Evolutionary conservation across 2,329 filamentous ascomycete species (phyloP).

Genomic region (Pestalotiopsis sp.): DNA sequence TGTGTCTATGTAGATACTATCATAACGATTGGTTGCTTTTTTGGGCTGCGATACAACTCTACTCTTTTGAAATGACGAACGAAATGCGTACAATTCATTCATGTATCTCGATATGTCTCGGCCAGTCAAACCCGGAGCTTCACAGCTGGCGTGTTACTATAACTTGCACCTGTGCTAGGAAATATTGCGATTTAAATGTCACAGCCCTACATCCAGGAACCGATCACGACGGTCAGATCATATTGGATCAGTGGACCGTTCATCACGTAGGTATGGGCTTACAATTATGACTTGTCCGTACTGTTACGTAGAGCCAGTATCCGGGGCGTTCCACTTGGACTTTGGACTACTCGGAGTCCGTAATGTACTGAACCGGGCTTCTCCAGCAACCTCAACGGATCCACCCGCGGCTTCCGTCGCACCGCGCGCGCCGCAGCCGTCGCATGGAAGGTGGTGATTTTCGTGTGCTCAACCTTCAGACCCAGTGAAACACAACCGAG

Average conservation of each 20-base stretch:
- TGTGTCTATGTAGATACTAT: constrained; percentile 5
- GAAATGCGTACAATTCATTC: neutral
- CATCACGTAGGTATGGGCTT: neutral
- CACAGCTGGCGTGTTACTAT: neutral
- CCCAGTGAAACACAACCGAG: neutral
- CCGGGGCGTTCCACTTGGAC: neutral
- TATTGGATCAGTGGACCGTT: neutral
- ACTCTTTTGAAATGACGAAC: neutral
- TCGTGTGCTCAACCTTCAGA: neutral
- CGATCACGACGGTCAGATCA: neutral
- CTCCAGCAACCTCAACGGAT: neutral
- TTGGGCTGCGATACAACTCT: neutral
- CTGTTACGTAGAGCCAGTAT: neutral
- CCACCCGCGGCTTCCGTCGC: neutral
- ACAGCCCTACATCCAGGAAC: neutral
- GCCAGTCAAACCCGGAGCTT: neutral
- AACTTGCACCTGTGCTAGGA: neutral
- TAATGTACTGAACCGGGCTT: neutral
- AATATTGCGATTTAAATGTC: neutral
- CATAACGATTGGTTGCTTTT: constrained; percentile 6
- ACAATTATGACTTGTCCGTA: neutral
- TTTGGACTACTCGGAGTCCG: neutral
- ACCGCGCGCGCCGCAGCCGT: neutral
- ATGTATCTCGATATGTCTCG: neutral
- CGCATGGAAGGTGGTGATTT: neutral